A percentile compares a stretch with the other conserved stretches of the same genome.
Conservation (phyloP, 2,329 filamentous ascomycete genomes). For the Balansia obtecta region DNA sequence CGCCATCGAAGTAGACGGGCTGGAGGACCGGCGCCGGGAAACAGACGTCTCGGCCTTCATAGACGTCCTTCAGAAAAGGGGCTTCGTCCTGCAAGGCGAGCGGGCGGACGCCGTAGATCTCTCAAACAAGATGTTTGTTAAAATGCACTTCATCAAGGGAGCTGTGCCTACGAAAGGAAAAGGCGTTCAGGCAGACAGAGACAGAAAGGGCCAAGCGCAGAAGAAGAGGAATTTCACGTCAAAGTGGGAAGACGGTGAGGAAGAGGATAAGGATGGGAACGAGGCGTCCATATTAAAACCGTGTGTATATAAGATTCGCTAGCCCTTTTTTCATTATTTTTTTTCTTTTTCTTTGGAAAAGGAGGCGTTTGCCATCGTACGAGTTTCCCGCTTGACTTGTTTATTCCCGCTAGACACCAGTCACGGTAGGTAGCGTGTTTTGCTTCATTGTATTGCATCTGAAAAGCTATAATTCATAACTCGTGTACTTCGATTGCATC, state of each 20-base stretch:
- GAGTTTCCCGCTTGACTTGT: neutral
- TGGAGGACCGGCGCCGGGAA: slow-evolving; percentile 50
- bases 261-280: slow-evolving; percentile 49
- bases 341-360: neutral
- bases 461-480: neutral
- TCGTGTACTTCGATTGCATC: neutral
- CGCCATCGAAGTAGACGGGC: slow-evolving; percentile 59
- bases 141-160: slow-evolving; percentile 89
- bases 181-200: slow-evolving; percentile 43
- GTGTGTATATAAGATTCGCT: slow-evolving; percentile 89
- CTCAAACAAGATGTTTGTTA: slow-evolving; percentile 96
- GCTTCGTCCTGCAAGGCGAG: slow-evolving; percentile 69
- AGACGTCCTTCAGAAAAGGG: slow-evolving; percentile 65
- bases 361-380: neutral
- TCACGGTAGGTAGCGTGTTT: neutral
- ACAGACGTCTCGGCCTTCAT: slow-evolving; percentile 85
- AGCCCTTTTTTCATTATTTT: too few species aligned
- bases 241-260: slow-evolving; percentile 35
- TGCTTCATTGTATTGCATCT: neutral
- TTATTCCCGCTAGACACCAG: too few species aligned
- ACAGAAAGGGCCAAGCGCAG: slow-evolving; percentile 27
- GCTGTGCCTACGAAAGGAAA: slow-evolving; percentile 65
- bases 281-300: slow-evolving; percentile 68
- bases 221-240: slow-evolving; percentile 40
- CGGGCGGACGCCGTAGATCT: slow-evolving; percentile 56